Evolutionary conservation across 2,329 filamentous ascomycete genomes (phyloP).

Genomic region (Kalmusia sp.): DNA sequence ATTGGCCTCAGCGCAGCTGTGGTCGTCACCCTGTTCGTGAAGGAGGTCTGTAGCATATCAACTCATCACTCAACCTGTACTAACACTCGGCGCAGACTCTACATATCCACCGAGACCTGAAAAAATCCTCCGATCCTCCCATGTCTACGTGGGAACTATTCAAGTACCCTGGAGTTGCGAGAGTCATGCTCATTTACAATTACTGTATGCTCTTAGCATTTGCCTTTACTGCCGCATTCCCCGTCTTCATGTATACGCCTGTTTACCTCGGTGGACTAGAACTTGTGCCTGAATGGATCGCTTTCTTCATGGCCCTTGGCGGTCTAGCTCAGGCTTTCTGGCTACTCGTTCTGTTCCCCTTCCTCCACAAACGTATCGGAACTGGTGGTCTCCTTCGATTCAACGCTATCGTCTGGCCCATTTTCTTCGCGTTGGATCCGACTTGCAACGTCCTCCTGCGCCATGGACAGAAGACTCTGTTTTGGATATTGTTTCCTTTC

Average conservation of each 20-base stretch:
- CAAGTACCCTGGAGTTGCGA: constrained; percentile 67
- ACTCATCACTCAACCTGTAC: not conserved
- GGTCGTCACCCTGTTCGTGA: constrained; percentile 62
- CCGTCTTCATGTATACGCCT: constrained; percentile 73
- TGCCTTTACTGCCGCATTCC: constrained; percentile 73
- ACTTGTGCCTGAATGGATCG: constrained; percentile 69
- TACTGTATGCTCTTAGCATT: constrained; percentile 74
- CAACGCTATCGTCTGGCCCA: constrained; percentile 67
- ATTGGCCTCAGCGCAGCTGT: constrained; percentile 63
- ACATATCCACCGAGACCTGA: constrained; percentile 31
- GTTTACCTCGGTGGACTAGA: constrained; percentile 69
- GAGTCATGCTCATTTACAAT: constrained; percentile 70
- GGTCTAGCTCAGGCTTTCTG: constrained; percentile 74
- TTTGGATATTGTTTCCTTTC: constrained; percentile 63
- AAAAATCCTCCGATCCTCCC: constrained; percentile 28
- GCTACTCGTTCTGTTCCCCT: constrained; percentile 74
- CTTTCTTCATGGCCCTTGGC: constrained; percentile 67
- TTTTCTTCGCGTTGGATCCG: constrained; percentile 66
- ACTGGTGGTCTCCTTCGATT: constrained; percentile 69
- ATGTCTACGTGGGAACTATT: constrained; percentile 64
- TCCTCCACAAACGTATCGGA: constrained; percentile 69
- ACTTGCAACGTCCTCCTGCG: constrained; percentile 65
- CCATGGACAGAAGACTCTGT: constrained; percentile 52
- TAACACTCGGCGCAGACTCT: constrained; percentile 30
- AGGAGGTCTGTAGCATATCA: constrained; percentile 56